Base-by-base conservation (phyloP, 140 eudicot genomes). In the Flaveria floridana region DNA sequence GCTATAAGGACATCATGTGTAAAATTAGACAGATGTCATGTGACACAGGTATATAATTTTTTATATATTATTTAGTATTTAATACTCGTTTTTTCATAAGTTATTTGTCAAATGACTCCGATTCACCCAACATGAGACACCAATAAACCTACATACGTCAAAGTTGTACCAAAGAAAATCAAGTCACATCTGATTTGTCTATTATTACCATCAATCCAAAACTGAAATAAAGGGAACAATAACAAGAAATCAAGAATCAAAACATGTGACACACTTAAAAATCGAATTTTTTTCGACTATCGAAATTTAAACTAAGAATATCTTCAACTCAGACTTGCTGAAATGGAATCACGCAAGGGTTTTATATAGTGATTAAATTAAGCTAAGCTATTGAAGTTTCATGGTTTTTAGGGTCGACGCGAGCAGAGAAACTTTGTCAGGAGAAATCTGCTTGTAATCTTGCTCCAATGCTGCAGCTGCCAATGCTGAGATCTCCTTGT, bases 391-490 rank as follows among this genome's bases (percentile, higher is more conserved):
- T 68, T 59, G 37, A 46, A 89, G 74, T 72, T 84, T 86, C 80
- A 94, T 74, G 87, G 80, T 85, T 81, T 64, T 79, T 75, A 94
- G 79, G 55, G 88, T 46, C 14, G 94, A 81, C 47, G 2, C 78
- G 5, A 90, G 95, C 75, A 88, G 65, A 30, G 94, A 65, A 30
- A 81, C 82, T 76, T 88, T 94, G 78, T 50, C 70, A 0, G 97
- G 84, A 5, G 96, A 85, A 79, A 67, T 83, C 41, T 77, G 76
- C 87, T 88, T 90, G 76, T 94, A 94, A 75, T 78, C 86, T 75
- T 94, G 90, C 80, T 86, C 94, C 82, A 94, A 82, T 20, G 89
- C 92, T 20, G 70, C 66, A 1, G 86, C 94, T 2, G 96, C 88
- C 48, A 90, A 80, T 76, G 82, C 83, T 3, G 86, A 78, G 47